Conservation (phyloP, 805 yeast genomes). For the Schwanniomyces polymorphus region DNA sequence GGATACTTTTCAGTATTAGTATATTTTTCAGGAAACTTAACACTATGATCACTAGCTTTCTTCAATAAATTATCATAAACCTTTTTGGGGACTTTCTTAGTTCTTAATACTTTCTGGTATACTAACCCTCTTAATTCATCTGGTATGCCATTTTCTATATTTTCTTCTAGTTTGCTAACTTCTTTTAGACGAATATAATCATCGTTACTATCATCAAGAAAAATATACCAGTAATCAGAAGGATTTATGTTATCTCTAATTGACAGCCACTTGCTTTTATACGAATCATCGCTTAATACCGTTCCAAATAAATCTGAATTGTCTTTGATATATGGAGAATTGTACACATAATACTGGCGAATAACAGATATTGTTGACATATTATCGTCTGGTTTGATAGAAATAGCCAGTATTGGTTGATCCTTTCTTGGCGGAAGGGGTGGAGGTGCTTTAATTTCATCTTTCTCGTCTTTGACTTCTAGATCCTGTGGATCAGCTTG, state of each 20-base stretch:
- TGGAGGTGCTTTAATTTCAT: conserved; percentile 2
- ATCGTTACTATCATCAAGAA: conserved; percentile 14
- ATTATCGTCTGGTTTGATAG: conserved; percentile 15
- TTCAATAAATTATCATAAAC: conserved; percentile 30
- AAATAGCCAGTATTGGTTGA: background rate
- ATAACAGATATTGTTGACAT: conserved; percentile 20
- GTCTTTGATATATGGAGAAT: conserved; percentile 25
- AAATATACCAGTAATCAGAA: conserved; percentile 16
- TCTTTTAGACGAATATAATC: conserved; percentile 8
- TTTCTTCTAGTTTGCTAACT: conserved; percentile 16
- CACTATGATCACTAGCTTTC: conserved; percentile 17
- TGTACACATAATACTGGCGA: conserved; percentile 24
- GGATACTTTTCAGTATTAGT: conserved; percentile 17
- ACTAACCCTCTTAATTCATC: conserved; percentile 25
- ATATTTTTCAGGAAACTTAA: conserved; percentile 10
- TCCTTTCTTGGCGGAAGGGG: conserved; percentile 5
- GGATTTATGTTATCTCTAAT: conserved; percentile 6
- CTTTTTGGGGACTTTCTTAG: conserved; percentile 27
- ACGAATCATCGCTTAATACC: conserved; percentile 6
- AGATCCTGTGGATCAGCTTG: background rate
- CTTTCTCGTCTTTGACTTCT: background rate
- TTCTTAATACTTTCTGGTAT: conserved; percentile 32
- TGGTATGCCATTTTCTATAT: conserved; percentile 31
- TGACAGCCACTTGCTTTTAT: conserved; percentile 4
- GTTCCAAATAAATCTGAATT: conserved; percentile 22